Evolutionary conservation across 1,284 basidiomycete species (phyloP), one percentile per base, ranked within the genome.

Genomic region (Sphaerobolus stellatus): DNA sequence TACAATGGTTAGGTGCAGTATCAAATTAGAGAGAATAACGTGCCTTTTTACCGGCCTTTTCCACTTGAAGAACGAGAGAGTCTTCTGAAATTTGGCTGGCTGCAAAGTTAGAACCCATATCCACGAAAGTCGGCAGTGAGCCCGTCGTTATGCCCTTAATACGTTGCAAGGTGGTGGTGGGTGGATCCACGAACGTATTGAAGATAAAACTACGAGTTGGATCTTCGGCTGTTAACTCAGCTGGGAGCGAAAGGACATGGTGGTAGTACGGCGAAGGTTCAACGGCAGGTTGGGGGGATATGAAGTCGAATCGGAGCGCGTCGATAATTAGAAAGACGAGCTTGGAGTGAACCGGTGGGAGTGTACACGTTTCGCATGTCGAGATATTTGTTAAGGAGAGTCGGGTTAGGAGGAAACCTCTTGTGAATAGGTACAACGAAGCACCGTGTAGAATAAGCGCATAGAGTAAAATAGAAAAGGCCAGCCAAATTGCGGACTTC

Each of bases 71-170:
- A 3, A 94, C 71, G 41, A 93, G 71, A 0, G 89, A 94, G 69
- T 99, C 97, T 71, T 99, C 96, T 11, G 79, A 77, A 43, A 98
- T 90, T 0, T 86, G 86, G 0, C 86, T 85, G 0, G 84, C 93
- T 20, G 88, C 91, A 74, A 99, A 98, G 68, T 94, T 98, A 51
- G 86, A 87, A 5, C 94, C 93, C 22, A 92, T 81, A 65, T 99
- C 96, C 48, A 99, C 83, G 65, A 99, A 99, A 0, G 97, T 99
- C 0, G 97, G 96, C 6, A 99, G 74, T 0, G 93, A 94, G 3
- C 97, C 97, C 0, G 97, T 98, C 0, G 94, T 98, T 48, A 99
- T 75, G 0, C 87, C 97, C 66, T 99, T 99, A 65, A 99, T 87
- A 2, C 97, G 82, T 70, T 99, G 97, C 47, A 99, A 80, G 0